Evolutionary conservation across 257 asterid species (phyloP), one percentile per base, ranked within the genome.

Genomic region (Petunia axillaris): DNA sequence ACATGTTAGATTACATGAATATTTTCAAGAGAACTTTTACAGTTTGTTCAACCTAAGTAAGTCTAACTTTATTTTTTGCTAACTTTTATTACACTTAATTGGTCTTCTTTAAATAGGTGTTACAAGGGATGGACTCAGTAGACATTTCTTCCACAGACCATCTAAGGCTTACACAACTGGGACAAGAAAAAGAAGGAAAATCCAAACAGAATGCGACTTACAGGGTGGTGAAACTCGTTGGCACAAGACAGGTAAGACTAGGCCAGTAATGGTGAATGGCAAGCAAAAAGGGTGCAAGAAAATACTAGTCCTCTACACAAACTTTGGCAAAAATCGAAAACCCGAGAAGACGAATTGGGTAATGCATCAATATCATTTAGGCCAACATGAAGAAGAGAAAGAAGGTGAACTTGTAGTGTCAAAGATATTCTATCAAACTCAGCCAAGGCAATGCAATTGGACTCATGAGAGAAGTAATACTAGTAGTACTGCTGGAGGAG

Each of bases 291-390:
- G 99, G 6, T 96, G 98, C 90, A 96, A 96, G 93, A 96, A 96
- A 53, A 96, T 96, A 59, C 80, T 96, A 52, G 99, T 96, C 1
- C 58, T 96, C 57, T 96, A 96, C 89, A 96, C 99, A 6, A 96
- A 96, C 75, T 96, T 96, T n/a, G 98, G 99, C 2, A 96, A 96
- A 59, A 94, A 96, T 43, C 85, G 99, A 14, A 96, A 96, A 52
- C 99, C 99, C 13, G 99, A 94, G 48, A 96, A 96, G 77, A 96
- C 99, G 0, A 96, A 93, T 48, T 96, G 99, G 99, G 99, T 96
- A 2, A 96, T 96, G 99, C 99, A 96, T 76, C 99, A 96, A 35
- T 96, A 96, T 85, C 98, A 95, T 55, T 71, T 93, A 59, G 98
- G 98, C 2, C 97, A 93, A 79, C 90, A 93, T 36, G 98, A 95